These are phyloP conservation scores for Nephelium lappaceum DNA, from an alignment of 345 rosid species.

Conservation along the genomic window DNA sequence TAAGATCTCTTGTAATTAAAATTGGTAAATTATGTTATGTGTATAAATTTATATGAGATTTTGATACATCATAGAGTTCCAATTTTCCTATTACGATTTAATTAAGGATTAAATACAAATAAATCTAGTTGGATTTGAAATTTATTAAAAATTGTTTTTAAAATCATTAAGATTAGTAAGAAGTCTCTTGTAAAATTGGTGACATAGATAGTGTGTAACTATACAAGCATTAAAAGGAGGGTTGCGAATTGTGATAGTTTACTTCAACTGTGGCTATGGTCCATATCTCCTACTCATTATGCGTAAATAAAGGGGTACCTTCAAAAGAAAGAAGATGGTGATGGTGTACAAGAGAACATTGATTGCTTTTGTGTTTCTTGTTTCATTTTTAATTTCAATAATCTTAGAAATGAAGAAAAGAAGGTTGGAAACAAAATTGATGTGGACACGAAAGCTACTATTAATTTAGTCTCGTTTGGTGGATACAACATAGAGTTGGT, in stretches of 20 bases:
- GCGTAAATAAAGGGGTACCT: neutral
- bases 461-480: neutral
- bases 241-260: too few relatives aligned
- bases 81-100: too few relatives aligned
- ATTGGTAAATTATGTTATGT: too few relatives aligned
- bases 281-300: neutral
- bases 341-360: neutral
- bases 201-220: neutral
- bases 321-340: neutral
- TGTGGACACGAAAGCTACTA: constrained; percentile 22
- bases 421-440: constrained; percentile 12
- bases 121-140: too few relatives aligned
- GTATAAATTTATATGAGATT: too few relatives aligned
- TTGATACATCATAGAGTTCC: too few relatives aligned
- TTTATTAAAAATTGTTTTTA: neutral
- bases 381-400: neutral
- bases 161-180: neutral
- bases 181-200: neutral
- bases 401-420: constrained; percentile 17
- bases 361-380: neutral
- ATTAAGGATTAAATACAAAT: neutral
- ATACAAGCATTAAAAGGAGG: neutral
- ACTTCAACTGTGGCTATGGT: too few relatives aligned
- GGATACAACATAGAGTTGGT: constrained; percentile 16
- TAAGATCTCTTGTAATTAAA: too few relatives aligned